Evolutionary conservation across 345 rosid species (phyloP).

Genomic region (Physaria fendleri): DNA sequence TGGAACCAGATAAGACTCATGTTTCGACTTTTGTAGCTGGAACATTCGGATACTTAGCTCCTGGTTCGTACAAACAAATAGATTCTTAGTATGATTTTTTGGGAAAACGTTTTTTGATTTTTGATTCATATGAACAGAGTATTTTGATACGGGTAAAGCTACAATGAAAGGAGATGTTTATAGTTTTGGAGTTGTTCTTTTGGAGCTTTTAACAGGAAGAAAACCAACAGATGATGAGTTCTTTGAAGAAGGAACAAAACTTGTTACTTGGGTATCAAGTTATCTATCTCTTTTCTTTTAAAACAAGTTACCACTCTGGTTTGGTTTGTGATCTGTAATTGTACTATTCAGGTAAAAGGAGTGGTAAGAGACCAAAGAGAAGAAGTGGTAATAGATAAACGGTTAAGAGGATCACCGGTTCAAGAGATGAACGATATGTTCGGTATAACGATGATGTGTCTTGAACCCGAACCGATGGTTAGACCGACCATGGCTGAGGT

Average conservation of each 20-base stretch:
- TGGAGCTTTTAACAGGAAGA: conserved; percentile 75
- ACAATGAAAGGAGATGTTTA: conserved; percentile 80
- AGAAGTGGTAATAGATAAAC: conserved; percentile 52
- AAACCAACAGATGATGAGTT: conserved; percentile 78
- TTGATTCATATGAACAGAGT: conserved; percentile 40
- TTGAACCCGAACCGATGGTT: conserved; percentile 65
- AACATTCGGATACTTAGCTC: conserved; percentile 85
- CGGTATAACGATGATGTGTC: conserved; percentile 61
- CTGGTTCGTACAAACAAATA: conserved; percentile 38
- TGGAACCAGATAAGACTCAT: conserved; percentile 76
- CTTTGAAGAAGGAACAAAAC: conserved; percentile 81
- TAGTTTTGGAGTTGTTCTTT: conserved; percentile 75
- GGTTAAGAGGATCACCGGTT: conserved; percentile 45
- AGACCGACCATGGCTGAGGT: conserved; percentile 86
- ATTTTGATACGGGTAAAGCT: conserved; percentile 76
- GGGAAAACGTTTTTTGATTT: too few relatives aligned
- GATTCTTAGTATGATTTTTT: neutral
- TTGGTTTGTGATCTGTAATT: neutral
- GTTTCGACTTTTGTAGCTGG: conserved; percentile 80
- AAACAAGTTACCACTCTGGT: neutral
- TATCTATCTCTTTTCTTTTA: neutral
- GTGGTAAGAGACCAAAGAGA: conserved; percentile 62
- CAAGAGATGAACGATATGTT: conserved; percentile 54
- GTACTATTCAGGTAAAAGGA: conserved; percentile 51
- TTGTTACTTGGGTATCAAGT: conserved; percentile 70